These are phyloP conservation scores for Quercus rubra DNA, from an alignment of 306 rosid genomes.

Conservation along the genomic window DNA sequence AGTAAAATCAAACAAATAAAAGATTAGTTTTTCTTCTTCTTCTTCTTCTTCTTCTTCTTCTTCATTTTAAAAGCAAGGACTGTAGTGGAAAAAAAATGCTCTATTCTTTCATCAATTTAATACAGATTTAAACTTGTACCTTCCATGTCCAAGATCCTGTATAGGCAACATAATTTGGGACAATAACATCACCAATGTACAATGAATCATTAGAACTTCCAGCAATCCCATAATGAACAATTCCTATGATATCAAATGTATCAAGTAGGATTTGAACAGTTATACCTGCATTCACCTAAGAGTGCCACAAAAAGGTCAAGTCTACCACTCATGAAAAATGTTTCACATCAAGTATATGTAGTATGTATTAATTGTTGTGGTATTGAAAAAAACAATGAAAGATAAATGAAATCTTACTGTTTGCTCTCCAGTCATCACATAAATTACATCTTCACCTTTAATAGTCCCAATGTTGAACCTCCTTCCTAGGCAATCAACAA, in stretches of 20 bases:
- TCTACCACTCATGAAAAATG: background rate
- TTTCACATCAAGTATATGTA: background rate
- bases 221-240: constrained; percentile 20
- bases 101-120: background rate
- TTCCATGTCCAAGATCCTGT: constrained; percentile 23
- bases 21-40: background rate
- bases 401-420: constrained; percentile 3
- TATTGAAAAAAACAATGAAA: background rate
- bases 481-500: constrained; percentile 8
- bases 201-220: constrained; percentile 16
- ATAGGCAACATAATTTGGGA: constrained; percentile 13
- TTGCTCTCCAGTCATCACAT: constrained; percentile 10
- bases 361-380: background rate
- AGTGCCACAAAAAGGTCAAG: background rate
- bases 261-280: constrained; percentile 21
- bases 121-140: background rate
- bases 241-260: constrained; percentile 10
- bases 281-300: constrained; percentile 17
- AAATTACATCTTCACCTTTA: constrained; percentile 6
- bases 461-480: constrained; percentile 18
- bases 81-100: background rate
- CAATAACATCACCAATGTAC: constrained; percentile 16
- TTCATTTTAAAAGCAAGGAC: background rate
- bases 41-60: too few species aligned
- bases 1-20: background rate